Percentiles rank a stretch among this genome's conserved stretches.
Evolutionary conservation across 2,329 filamentous ascomycete species (phyloP).

Genomic region (Penicillium oxalicum): DNA sequence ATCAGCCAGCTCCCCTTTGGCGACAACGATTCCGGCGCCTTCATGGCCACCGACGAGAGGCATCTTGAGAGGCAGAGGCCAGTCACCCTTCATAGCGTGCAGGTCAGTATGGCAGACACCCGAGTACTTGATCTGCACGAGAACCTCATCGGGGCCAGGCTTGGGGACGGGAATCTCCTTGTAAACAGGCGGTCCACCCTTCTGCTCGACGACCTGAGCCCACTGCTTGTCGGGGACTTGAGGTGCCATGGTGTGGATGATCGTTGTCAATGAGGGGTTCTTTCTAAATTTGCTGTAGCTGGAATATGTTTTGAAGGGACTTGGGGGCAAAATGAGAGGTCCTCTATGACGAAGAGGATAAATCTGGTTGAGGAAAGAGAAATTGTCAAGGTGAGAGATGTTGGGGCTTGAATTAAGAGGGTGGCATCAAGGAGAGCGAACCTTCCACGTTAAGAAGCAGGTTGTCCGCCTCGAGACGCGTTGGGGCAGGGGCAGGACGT

Average conservation of each 20-base stretch:
- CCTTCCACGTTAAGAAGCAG: no score
- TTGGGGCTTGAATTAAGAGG: no score
- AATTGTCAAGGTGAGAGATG: no score
- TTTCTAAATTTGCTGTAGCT: neutral
- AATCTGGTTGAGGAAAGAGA: no score
- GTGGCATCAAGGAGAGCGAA: no score
- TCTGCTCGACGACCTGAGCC: slow-evolving; percentile 85
- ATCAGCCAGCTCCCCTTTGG: slow-evolving; percentile 67
- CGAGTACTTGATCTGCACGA: slow-evolving; percentile 84
- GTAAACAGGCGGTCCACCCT: slow-evolving; percentile 58
- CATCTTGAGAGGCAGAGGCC: slow-evolving; percentile 76
- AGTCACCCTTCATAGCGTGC: slow-evolving; percentile 79
- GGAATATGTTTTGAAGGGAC: neutral
- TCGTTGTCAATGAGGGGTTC: no score
- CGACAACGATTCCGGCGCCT: slow-evolving; percentile 77
- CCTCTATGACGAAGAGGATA: neutral
- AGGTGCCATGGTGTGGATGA: slow-evolving; percentile 8
- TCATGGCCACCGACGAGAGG: slow-evolving; percentile 78
- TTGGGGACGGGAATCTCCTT: slow-evolving; percentile 66
- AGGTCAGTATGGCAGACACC: slow-evolving; percentile 88
- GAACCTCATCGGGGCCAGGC: slow-evolving; percentile 82
- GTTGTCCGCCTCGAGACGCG: no score
- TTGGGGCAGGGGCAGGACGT: no score
- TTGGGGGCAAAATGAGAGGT: no score
- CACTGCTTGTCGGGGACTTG: slow-evolving; percentile 75